Evolutionary conservation across 306 rosid species (phyloP).

Genomic region (Prunus armeniaca): DNA sequence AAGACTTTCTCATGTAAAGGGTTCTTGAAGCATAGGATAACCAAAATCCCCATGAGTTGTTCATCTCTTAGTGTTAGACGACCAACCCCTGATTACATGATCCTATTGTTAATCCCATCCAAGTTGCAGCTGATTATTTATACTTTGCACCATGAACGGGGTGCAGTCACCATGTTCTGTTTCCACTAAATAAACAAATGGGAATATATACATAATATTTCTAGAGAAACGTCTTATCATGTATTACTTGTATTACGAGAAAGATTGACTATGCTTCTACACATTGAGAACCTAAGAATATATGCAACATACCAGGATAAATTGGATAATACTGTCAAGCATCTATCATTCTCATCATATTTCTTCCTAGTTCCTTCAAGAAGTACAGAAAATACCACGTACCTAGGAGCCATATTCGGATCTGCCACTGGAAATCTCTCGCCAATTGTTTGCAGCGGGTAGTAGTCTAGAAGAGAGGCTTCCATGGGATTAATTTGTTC

Average conservation of each 20-base stretch:
- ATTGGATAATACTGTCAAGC: background rate
- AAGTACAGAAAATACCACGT: conserved; percentile 16
- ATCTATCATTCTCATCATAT: background rate
- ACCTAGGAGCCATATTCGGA: conserved; percentile 80
- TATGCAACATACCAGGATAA: background rate
- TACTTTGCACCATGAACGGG: background rate
- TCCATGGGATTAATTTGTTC: conserved; percentile 66
- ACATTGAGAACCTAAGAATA: background rate
- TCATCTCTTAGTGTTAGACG: background rate
- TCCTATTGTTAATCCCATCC: background rate
- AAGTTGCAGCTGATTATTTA: background rate
- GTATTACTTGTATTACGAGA: background rate
- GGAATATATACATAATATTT: too few species aligned
- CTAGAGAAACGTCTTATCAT: background rate
- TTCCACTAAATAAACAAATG: background rate
- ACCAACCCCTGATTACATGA: background rate
- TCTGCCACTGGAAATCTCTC: conserved; percentile 90
- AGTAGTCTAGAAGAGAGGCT: conserved; percentile 66
- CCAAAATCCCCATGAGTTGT: background rate
- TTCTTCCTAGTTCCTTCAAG: background rate
- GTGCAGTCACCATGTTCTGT: background rate
- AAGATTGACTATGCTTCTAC: background rate
- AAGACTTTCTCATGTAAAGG: background rate
- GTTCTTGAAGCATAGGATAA: too few species aligned
- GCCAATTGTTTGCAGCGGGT: conserved; percentile 74